Evolutionary conservation across 2,329 filamentous ascomycete genomes (phyloP).

Genomic region (Penicillium expansum): DNA sequence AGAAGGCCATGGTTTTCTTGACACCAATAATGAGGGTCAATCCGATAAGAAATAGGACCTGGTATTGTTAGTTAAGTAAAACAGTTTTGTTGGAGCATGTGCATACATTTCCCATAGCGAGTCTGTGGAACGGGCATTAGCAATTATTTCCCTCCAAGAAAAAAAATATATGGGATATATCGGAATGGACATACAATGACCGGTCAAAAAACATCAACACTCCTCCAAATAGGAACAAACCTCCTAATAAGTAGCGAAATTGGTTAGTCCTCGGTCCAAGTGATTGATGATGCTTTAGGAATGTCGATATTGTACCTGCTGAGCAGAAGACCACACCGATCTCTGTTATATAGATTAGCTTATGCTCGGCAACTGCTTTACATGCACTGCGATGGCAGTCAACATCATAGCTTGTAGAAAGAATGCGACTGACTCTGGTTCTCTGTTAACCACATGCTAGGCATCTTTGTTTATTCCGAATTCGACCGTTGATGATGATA

Average conservation of each 20-base stretch:
- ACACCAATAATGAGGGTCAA: constrained; percentile 93
- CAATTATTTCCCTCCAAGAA: neutral
- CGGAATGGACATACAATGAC: constrained; percentile 66
- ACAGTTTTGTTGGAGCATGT: constrained; percentile 1
- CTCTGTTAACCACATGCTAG: constrained; percentile 94
- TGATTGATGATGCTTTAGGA: neutral
- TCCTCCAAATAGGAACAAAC: constrained; percentile 90
- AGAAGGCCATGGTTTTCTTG: constrained; percentile 88
- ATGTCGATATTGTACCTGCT: constrained; percentile 64
- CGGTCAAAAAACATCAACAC: constrained; percentile 98
- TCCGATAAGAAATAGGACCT: constrained; percentile 98
- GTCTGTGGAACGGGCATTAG: constrained; percentile 50
- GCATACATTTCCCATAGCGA: constrained; percentile 93
- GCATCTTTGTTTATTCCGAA: constrained; percentile 56
- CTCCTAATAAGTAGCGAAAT: constrained; percentile 57
- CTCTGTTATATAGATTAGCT: constrained; percentile 57
- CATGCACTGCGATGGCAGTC: neutral
- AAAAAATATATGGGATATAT: neutral
- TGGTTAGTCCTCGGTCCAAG: constrained; percentile 14
- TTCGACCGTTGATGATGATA: neutral
- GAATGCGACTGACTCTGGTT: constrained; percentile 71
- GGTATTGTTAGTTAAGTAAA: constrained; percentile 7
- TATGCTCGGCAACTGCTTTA: neutral
- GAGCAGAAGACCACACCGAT: constrained; percentile 97
- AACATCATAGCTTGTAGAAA: neutral